A percentile compares a stretch with the other conserved stretches of the same genome.
These are phyloP conservation scores for Cerrena zonata DNA, from an alignment of 1,284 basidiomycete genomes.

Conservation along the genomic window DNA sequence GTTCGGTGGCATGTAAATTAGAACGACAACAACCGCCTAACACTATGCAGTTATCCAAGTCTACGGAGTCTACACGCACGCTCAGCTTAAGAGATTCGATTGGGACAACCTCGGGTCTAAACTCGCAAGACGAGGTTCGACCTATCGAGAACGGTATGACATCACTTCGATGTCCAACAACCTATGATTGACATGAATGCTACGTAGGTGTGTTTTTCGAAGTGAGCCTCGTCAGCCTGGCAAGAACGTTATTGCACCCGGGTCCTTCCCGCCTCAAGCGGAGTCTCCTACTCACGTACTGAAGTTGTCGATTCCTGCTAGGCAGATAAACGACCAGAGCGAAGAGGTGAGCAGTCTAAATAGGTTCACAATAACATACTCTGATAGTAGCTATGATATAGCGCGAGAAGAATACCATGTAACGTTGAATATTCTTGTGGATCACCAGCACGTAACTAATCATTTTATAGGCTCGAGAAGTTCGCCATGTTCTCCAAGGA, in stretches of 20 bases:
- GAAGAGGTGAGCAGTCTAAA: slow-evolving; percentile 33
- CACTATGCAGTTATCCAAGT: slow-evolving; percentile 42
- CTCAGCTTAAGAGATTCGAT: slow-evolving; percentile 46
- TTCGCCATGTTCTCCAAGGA: slow-evolving; percentile 55
- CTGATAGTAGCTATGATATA: too few relatives aligned
- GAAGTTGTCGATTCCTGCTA: slow-evolving; percentile 16
- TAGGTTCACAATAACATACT: not conserved
- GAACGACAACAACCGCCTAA: not conserved
- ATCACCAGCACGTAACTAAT: slow-evolving; percentile 31
- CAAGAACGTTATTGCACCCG: slow-evolving; percentile 38
- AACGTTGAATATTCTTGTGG: slow-evolving; percentile 47
- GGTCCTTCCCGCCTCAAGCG: slow-evolving; percentile 22
- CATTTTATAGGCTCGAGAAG: slow-evolving; percentile 50
- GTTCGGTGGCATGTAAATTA: not conserved
- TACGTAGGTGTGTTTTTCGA: slow-evolving; percentile 40
- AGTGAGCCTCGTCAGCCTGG: slow-evolving; percentile 31
- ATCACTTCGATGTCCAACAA: not conserved
- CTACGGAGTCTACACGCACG: slow-evolving; percentile 62
- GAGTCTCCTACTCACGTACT: slow-evolving; percentile 10
- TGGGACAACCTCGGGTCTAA: slow-evolving; percentile 55
- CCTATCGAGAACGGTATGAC: slow-evolving; percentile 44
- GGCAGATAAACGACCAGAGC: slow-evolving; percentile 37
- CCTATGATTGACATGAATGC: not conserved
- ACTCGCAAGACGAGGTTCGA: slow-evolving; percentile 45
- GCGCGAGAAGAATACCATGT: too few relatives aligned